Base-by-base conservation (phyloP, 345 rosid genomes). In the Lepidium didymum region DNA sequence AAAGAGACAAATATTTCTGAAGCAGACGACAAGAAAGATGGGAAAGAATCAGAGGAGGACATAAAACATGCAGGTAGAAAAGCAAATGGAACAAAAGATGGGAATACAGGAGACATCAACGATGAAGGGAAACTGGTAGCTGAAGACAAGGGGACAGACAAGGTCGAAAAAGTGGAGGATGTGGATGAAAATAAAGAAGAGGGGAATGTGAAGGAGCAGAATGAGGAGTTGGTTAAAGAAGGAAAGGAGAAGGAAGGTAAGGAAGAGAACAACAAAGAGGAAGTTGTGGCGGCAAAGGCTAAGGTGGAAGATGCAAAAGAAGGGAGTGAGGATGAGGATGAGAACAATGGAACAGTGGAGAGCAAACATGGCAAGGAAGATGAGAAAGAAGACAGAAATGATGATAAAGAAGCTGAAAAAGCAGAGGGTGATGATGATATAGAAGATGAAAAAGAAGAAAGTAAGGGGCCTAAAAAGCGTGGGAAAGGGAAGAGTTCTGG, bases 401-500 rank as follows among this genome's bases (percentile, higher is more conserved):
- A 67, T 41, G 78, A 64, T 21, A 74, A 57, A 40, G 68, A 51
- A 25, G 72, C 60, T 35, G 69, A 67, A 11, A 56, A 56, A 2
- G 77, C 64, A n/a, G 69, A 43, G 49, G 42, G 41, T 12, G 53
- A 58, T 40, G 65, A 62, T 58, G 82, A 52, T 38, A 72, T 72
- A 64, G 79, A 78, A 72, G 59, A 18, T 12, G 70, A 68, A 69
- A 71, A 31, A 4, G 69, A 66, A 69, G 78, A 66, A 69, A 74
- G 33, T 69, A 86, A 80, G 76, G 79, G 67, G 18, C 56, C 83
- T 41, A 85, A 66, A 74, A 81, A 65, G 77, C 75, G 73, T 38
- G 78, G 71, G 64, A 83, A 75, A 70, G 74, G 72, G 63, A 80
- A 65, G 81, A 69, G 57, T 62, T 66, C 57, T 58, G 73, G 46